phyloP scores from a whole-genome alignment of 2,329 filamentous ascomycete genomes.

The Colletotrichum nymphaeae region DNA sequence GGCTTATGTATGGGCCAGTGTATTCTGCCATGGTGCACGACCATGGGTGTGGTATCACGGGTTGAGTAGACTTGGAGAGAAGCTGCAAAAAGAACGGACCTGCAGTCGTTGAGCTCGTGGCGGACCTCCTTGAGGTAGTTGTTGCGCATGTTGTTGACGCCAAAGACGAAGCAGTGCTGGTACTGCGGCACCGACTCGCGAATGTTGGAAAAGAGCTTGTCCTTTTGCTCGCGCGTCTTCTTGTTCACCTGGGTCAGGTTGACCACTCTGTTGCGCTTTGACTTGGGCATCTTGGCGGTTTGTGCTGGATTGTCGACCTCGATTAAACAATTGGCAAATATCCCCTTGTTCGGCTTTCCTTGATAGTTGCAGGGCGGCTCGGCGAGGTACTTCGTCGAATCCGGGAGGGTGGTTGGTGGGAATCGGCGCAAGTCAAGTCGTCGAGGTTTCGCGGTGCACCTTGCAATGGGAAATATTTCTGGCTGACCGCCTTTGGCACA shows the following conservation, averaged over 20 bases:
- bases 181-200: constrained; percentile 87
- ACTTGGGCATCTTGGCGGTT: constrained; percentile 84
- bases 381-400: neutral
- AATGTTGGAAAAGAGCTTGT: constrained; percentile 88
- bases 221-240: constrained; percentile 92
- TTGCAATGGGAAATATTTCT: constrained; percentile 32
- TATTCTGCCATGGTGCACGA: neutral
- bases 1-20: neutral
- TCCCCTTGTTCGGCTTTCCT: neutral
- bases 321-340: neutral
- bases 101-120: constrained; percentile 84
- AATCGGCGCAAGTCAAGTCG: neutral
- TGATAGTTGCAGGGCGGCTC: neutral
- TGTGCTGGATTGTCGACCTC: constrained; percentile 21
- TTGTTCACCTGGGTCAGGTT: constrained; percentile 92
- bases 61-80: neutral
- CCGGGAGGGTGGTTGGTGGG: neutral
- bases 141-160: constrained; percentile 98
- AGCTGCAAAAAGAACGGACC: constrained; percentile 62
- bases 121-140: constrained; percentile 93
- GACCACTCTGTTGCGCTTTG: constrained; percentile 89
- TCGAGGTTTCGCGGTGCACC: constrained; percentile 7
- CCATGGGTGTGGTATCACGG: neutral
- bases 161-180: constrained; percentile 92
- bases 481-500: constrained; percentile 36